Conservation (phyloP, 306 rosid species). For the Corylus avellana region DNA sequence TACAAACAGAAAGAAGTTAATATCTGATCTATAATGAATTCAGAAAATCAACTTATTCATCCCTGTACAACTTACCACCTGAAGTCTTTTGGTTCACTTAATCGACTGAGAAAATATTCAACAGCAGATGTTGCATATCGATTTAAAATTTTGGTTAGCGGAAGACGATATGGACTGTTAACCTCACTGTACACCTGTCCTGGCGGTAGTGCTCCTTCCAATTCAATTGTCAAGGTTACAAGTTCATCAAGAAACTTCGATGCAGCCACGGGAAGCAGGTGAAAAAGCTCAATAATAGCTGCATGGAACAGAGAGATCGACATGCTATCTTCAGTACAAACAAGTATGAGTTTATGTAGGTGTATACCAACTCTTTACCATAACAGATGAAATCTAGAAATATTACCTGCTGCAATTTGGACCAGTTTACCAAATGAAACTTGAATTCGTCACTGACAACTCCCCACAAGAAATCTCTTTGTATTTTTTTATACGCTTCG, state of each 20-base stretch:
- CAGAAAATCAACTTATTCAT: background rate
- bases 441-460: too few relatives aligned
- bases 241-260: slow-evolving; percentile 96
- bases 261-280: slow-evolving; percentile 94
- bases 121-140: slow-evolving; percentile 84
- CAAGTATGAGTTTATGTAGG: slow-evolving; percentile 14
- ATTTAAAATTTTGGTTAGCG: slow-evolving; percentile 87
- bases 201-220: slow-evolving; percentile 96
- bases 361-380: slow-evolving; percentile 28
- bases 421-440: too few relatives aligned
- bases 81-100: slow-evolving; percentile 91
- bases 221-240: slow-evolving; percentile 93
- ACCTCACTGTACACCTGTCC: slow-evolving; percentile 97
- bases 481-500: too few relatives aligned
- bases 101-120: slow-evolving; percentile 90
- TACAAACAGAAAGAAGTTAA: slow-evolving; percentile 26
- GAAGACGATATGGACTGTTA: slow-evolving; percentile 94
- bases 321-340: slow-evolving; percentile 24
- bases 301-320: slow-evolving; percentile 34
- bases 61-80: slow-evolving; percentile 64
- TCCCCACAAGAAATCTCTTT: too few relatives aligned
- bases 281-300: slow-evolving; percentile 99
- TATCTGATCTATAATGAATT: slow-evolving; percentile 4
- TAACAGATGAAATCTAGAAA: slow-evolving; percentile 29
- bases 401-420: slow-evolving; percentile 90